Base-by-base conservation (phyloP, 2,329 filamentous ascomycete species). In the Arthrinium phaeospermum region DNA sequence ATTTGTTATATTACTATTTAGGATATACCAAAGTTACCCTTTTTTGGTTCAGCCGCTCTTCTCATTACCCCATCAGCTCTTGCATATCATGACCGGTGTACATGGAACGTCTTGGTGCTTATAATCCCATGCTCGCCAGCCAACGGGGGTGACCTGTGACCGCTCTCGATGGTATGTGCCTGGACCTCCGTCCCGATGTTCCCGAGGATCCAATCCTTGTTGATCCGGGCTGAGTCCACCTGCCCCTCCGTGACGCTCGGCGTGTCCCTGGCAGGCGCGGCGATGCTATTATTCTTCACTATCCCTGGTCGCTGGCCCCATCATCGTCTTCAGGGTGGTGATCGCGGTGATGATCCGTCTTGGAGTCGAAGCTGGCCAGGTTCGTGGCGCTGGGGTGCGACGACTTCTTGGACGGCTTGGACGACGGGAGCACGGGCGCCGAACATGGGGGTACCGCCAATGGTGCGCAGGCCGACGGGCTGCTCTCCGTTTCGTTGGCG, bases 361-460 rank as follows among this genome's bases (percentile, higher is more conserved):
- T 64, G 10, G 57, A 41, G 57, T 64, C 57, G 57, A 64, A 41
- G 41, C 57, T 41, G 34, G 57, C 57, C 34, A 64, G 14, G 34
- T 64, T 64, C 6, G 37, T 41, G 34, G 19, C 57, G 13, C 57
- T 64, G 57, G 57, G 57, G 3, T 22, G 30, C 22, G 57, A 41
- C 30, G 57, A 64, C 34, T 64, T 64, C 22, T 16, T 41, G 16
- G 57, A 64, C 22, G 57, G 57, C 13, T 64, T 64, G 0, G 57
- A 64, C 16, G 57, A 64, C 57, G n/a, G 57, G 34, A 41, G 19
- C 57, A 64, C 57, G 22, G 30, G 34, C 57, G 10, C 57, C 57
- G 16, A 64, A 64, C 57, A 64, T 64, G 8, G 57, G 57, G 34
- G 57, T 64, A 3, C 57, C 57, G 34, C 57, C 57, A 7, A 64